Evolutionary conservation across 202 grass and related monocot genomes (phyloP).

Genomic region (Panicum virgatum): DNA sequence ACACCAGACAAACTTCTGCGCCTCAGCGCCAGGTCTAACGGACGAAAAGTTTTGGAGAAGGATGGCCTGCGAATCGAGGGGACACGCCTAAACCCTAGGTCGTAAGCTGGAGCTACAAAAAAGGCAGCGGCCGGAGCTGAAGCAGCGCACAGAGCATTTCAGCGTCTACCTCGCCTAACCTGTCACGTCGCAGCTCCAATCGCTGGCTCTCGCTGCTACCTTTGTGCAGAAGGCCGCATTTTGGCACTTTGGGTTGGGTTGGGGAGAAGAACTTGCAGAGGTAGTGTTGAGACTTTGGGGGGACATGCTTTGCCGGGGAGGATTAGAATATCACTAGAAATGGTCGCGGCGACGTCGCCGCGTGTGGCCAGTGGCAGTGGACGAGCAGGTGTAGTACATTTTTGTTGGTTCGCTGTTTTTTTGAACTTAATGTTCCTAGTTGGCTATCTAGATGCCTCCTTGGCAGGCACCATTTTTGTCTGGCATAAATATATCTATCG

Average conservation of each 20-base stretch:
- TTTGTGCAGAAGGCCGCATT: conserved; percentile 28
- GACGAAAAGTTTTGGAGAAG: background rate
- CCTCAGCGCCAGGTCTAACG: background rate
- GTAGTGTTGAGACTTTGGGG: background rate
- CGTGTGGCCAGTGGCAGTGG: too few species aligned
- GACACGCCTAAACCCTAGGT: conserved; percentile 31
- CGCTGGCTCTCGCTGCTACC: too few species aligned
- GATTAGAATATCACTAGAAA: background rate
- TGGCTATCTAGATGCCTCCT: too few species aligned
- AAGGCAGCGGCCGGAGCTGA: background rate
- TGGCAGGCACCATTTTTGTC: too few species aligned
- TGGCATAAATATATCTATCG: too few species aligned
- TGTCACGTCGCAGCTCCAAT: background rate
- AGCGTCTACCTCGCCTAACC: background rate
- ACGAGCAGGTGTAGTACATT: too few species aligned
- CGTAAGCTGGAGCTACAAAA: background rate
- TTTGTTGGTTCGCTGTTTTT: too few species aligned
- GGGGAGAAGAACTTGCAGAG: background rate
- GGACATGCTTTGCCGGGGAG: conserved; percentile 16
- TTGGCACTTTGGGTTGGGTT: background rate
- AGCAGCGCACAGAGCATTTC: background rate
- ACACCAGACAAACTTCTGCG: conserved; percentile 12
- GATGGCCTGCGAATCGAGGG: background rate
- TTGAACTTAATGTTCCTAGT: too few species aligned
- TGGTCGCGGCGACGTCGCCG: too few species aligned